Conservation (phyloP, 1,284 basidiomycete species). For the Testicularia cyperi region DNA sequence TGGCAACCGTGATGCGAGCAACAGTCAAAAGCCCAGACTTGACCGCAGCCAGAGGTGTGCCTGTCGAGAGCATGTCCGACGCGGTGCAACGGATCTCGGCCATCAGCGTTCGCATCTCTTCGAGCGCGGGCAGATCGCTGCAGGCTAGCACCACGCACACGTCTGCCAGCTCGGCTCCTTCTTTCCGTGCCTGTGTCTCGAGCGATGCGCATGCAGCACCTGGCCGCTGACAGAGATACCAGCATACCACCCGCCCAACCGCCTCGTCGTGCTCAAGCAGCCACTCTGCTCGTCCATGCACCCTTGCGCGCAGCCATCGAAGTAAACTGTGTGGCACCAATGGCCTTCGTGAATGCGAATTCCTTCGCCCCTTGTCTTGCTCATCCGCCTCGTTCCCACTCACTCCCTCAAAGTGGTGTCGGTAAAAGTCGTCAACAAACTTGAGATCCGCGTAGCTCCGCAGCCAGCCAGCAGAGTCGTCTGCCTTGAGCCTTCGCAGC, state of each 20-base stretch:
- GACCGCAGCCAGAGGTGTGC: too few species aligned
- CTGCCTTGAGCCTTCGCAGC: neutral
- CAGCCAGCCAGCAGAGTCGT: neutral
- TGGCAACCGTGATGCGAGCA: too few species aligned
- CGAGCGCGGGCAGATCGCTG: conserved; percentile 9
- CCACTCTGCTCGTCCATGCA: conserved; percentile 3
- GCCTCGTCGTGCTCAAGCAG: conserved; percentile 3
- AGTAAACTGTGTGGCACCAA: conserved; percentile 19
- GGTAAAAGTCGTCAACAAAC: conserved; percentile 24
- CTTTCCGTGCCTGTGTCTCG: too few species aligned
- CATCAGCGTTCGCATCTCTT: conserved; percentile 12
- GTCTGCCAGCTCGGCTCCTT: neutral
- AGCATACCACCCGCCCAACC: conserved; percentile 2
- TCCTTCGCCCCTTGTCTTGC: too few species aligned
- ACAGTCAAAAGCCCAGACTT: too few species aligned
- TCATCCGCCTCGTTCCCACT: neutral
- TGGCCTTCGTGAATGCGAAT: too few species aligned
- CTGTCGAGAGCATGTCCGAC: too few species aligned
- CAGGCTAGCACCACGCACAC: conserved; percentile 5
- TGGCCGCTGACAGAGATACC: neutral
- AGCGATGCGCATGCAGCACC: neutral
- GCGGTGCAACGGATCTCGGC: too few species aligned
- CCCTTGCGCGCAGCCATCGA: conserved; percentile 4
- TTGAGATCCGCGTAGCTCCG: conserved; percentile 10
- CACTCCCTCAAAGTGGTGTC: conserved; percentile 1